Conservation (phyloP, 139 green algal genomes). For the Desmodesmus armatus region DNA sequence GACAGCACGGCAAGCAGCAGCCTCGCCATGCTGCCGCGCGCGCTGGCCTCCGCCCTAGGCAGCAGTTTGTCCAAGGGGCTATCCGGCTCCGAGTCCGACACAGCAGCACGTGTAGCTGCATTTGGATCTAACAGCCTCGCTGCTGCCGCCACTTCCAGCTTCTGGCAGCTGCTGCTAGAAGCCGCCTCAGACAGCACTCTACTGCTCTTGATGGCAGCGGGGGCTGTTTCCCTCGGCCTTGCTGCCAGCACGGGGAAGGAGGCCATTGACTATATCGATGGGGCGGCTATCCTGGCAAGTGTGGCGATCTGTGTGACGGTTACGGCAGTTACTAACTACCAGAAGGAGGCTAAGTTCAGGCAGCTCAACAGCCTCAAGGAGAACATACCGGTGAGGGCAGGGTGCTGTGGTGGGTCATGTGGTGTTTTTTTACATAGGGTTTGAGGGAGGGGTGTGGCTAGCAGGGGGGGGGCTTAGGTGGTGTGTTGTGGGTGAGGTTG, state of each 20-base stretch:
- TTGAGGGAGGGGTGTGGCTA: too few relatives aligned
- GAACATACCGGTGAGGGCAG: conserved; percentile 67
- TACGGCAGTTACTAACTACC: conserved; percentile 85
- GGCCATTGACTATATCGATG: conserved; percentile 73
- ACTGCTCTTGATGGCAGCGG: conserved; percentile 69
- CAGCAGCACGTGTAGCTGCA: conserved; percentile 3
- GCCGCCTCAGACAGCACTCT: conserved; percentile 75
- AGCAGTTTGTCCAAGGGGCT: conserved; percentile 10
- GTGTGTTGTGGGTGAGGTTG: too few relatives aligned
- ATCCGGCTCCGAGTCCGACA: conserved; percentile 3
- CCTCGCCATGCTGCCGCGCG: neutral
- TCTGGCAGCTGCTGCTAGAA: conserved; percentile 56
- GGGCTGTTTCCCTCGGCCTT: conserved; percentile 66
- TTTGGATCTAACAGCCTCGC: conserved; percentile 55
- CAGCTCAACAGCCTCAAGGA: conserved; percentile 75
- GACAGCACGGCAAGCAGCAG: neutral
- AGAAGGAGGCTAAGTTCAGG: conserved; percentile 92
- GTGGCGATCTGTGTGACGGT: conserved; percentile 83
- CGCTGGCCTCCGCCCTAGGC: conserved; percentile 25
- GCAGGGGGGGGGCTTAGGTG: too few relatives aligned
- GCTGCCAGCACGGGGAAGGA: conserved; percentile 40
- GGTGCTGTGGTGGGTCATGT: too few relatives aligned
- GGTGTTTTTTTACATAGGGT: neutral
- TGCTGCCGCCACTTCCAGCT: conserved; percentile 13
- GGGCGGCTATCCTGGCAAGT: conserved; percentile 78